Base-by-base conservation (phyloP, 352 stramenopile species). In the Globisporangium iwayamae region DNA sequence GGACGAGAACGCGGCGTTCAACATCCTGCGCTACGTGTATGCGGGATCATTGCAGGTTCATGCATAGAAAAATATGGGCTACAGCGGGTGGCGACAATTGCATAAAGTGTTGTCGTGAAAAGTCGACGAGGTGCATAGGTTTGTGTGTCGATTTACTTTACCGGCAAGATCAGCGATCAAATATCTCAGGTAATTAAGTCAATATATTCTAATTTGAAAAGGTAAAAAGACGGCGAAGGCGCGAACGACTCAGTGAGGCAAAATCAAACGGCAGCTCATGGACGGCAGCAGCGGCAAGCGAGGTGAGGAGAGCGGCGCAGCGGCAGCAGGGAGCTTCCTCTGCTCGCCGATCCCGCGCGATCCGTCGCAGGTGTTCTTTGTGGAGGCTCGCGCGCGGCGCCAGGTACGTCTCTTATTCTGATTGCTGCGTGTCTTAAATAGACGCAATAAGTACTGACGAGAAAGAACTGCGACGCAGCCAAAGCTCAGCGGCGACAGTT, bases 291-390 rank as follows among this genome's bases (percentile, higher is more conserved):
- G 16, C 30, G 7, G 16, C 7, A 56, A n/a, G 25, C 48, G 48
- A 39, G 34, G 34, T 25, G 48, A 55, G 25, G 41, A 47, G 18
- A 8, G n/a, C 45, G n/a, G 18, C 5, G 45, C 18, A 2, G 45
- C 45, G 45, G 13, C 18, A 6, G 45, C 43, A 10, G 41, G 13
- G 7, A 41, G 22, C 13, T 87, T 89, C 72, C 67, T 89, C 64
- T 86, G 75, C 76, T 90, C 82, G 58, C 82, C 82, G 14, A 91
- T 89, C 43, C 76, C 76, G 16, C 80, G 77, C 14, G 79, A 89
- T 66, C 70, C 81, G 57, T 76, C 78, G 25, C 81, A 88, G 69
- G 69, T 79, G 16, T 82, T 87, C 47, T 86, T 76, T 56, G 62
- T 89, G 30, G 77, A 79, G 43, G 71, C 80, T 45, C 69, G 48